phyloP scores from a whole-genome alignment of 306 rosid species.

The Begonia fuchsioides region DNA sequence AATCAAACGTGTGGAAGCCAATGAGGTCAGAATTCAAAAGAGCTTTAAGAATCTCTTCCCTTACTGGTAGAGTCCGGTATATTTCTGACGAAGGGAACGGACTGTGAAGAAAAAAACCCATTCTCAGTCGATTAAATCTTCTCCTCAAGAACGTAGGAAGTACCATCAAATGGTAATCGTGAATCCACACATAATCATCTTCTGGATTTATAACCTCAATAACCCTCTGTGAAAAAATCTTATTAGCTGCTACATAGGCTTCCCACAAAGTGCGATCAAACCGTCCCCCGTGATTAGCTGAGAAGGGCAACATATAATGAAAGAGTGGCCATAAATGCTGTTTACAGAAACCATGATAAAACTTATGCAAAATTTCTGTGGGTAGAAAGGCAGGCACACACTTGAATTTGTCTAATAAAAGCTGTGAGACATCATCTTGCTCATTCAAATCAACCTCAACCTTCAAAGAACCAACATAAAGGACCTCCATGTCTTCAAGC shows the following conservation, averaged over 20 bases:
- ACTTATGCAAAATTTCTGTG: conserved; percentile 25
- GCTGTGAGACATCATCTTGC: conserved; percentile 50
- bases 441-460: conserved; percentile 34
- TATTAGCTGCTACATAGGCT: conserved; percentile 60
- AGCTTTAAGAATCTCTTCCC: conserved; percentile 59
- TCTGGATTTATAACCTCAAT: conserved; percentile 56
- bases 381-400: conserved; percentile 62
- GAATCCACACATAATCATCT: conserved; percentile 58
- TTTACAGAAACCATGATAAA: conserved; percentile 59
- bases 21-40: conserved; percentile 50
- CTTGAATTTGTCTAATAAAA: conserved; percentile 44
- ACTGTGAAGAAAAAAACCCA: conserved; percentile 57
- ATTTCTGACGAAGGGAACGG: conserved; percentile 58
- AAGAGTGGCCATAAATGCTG: conserved; percentile 63
- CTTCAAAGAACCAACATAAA: conserved; percentile 48
- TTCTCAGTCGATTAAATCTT: conserved; percentile 44
- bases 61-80: conserved; percentile 50
- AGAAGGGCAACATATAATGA: conserved; percentile 61
- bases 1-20: conserved; percentile 63
- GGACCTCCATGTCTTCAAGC: conserved; percentile 51
- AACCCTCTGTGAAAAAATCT: conserved; percentile 53
- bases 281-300: conserved; percentile 42
- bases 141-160: conserved; percentile 55
- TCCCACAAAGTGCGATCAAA: conserved; percentile 57
- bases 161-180: conserved; percentile 63